Percentiles rank a stretch among this genome's conserved stretches.
These are phyloP conservation scores for Keithomyces neogunnii DNA, from an alignment of 2,329 filamentous ascomycete genomes.

Conservation along the genomic window DNA sequence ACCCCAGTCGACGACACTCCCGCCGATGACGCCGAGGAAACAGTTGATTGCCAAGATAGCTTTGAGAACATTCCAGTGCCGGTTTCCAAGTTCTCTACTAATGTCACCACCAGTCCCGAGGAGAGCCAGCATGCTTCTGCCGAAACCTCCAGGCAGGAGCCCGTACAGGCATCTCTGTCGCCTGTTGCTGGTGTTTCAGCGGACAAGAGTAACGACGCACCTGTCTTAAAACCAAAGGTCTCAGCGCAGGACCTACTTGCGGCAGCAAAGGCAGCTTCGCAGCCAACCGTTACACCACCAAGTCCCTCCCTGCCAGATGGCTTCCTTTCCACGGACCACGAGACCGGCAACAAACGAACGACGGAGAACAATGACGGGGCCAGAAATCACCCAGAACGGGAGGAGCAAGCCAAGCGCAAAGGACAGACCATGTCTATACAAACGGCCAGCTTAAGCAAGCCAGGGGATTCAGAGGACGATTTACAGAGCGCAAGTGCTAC, in stretches of 20 bases:
- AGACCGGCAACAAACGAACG: not conserved
- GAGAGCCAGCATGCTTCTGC: not conserved
- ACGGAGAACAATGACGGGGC: slow-evolving; percentile 13
- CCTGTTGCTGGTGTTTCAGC: slow-evolving; percentile 8
- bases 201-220: slow-evolving; percentile 7
- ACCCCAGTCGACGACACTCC: not conserved
- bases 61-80: slow-evolving; percentile 8
- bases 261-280: slow-evolving; percentile 12
- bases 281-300: slow-evolving; percentile 3
- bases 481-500: slow-evolving; percentile 73
- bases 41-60: slow-evolving; percentile 6
- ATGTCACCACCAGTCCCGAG: slow-evolving; percentile 10
- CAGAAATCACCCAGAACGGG: slow-evolving; percentile 18
- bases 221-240: slow-evolving; percentile 15
- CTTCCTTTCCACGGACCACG: not conserved
- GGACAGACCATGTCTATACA: slow-evolving; percentile 44
- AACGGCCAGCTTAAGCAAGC: slow-evolving; percentile 28
- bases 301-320: not conserved
- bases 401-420: slow-evolving; percentile 24
- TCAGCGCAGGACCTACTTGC: slow-evolving; percentile 20
- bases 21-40: not conserved
- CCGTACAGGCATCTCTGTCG: not conserved
- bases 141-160: not conserved
- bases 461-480: slow-evolving; percentile 75
- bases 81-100: slow-evolving; percentile 12